A percentile compares a stretch with the other conserved stretches of the same genome.
Conservation (phyloP, 2,329 filamentous ascomycete genomes). For the Fusarium chaquense region DNA sequence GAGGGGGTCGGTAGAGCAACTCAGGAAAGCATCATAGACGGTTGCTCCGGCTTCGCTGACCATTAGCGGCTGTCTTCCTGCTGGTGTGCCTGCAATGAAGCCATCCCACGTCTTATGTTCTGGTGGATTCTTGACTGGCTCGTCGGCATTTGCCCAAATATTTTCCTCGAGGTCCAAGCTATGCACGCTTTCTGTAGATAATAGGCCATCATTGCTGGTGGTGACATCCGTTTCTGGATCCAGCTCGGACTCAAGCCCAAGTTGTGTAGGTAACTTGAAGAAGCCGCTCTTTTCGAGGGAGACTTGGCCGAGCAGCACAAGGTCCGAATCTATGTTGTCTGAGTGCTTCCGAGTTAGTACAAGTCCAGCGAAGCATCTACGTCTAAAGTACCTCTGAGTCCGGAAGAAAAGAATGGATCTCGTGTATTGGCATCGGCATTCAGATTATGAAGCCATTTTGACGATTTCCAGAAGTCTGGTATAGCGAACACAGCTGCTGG, state of each 20-base stretch:
- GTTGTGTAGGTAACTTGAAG: slow-evolving; percentile 46
- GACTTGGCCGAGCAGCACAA: slow-evolving; percentile 40
- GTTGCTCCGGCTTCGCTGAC: slow-evolving; percentile 76
- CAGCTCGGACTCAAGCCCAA: slow-evolving; percentile 22
- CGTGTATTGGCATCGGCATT: slow-evolving; percentile 28
- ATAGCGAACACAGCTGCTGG: slow-evolving; percentile 71
- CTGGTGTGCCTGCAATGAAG: slow-evolving; percentile 63
- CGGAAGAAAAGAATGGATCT: slow-evolving; percentile 59
- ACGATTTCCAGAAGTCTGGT: slow-evolving; percentile 69
- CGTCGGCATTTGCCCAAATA: slow-evolving; percentile 62
- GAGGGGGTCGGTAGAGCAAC: slow-evolving; percentile 56
- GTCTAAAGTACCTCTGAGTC: slow-evolving; percentile 50
- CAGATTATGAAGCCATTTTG: slow-evolving; percentile 60
- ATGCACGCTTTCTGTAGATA: slow-evolving; percentile 5
- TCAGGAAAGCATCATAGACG: slow-evolving; percentile 73
- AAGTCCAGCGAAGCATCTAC: not conserved
- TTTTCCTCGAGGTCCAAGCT: slow-evolving; percentile 39
- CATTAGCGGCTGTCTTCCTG: slow-evolving; percentile 61
- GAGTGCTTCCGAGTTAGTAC: slow-evolving; percentile 2
- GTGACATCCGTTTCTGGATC: slow-evolving; percentile 20
- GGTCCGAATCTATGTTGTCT: slow-evolving; percentile 29
- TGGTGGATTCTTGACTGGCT: slow-evolving; percentile 49
- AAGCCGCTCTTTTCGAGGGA: slow-evolving; percentile 48
- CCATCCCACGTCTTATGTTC: slow-evolving; percentile 76
- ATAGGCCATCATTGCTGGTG: slow-evolving; percentile 13